Conservation (phyloP, 805 yeast species). For the Spathaspora boniae region DNA sequence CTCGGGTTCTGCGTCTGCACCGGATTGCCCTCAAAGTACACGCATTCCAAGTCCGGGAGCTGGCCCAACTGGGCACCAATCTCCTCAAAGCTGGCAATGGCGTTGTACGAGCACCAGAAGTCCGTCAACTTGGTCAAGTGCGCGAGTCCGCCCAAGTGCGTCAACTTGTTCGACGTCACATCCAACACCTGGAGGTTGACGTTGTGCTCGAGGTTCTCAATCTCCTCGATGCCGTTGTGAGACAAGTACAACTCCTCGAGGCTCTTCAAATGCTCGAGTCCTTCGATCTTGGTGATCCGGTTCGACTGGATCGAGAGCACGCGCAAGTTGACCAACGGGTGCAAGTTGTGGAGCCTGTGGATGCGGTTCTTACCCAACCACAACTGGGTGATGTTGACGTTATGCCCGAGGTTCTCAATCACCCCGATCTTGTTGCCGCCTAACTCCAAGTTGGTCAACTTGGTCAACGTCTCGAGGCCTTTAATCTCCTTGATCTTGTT, state of each 20-base stretch:
- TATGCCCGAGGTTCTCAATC: constrained; percentile 54
- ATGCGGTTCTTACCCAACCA: constrained; percentile 94
- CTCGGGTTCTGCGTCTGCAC: constrained; percentile 70
- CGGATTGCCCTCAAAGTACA: constrained; percentile 93
- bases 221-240: constrained; percentile 70
- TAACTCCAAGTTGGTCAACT: constrained; percentile 70
- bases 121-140: constrained; percentile 78
- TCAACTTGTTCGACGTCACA: constrained; percentile 70
- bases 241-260: constrained; percentile 86
- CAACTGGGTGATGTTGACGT: constrained; percentile 62
- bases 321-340: constrained; percentile 55
- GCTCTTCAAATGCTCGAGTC: constrained; percentile 65
- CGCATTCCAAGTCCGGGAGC: constrained; percentile 71
- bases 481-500: constrained; percentile 76
- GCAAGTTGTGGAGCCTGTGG: constrained; percentile 57
- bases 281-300: constrained; percentile 72
- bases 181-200: constrained; percentile 69
- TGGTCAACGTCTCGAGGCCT: constrained; percentile 53
- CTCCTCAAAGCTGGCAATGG: constrained; percentile 64
- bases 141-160: constrained; percentile 56
- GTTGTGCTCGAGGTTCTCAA: constrained; percentile 78
- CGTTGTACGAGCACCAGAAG: constrained; percentile 87
- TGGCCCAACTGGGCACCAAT: constrained; percentile 61
- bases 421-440: constrained; percentile 79
- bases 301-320: constrained; percentile 89